Evolutionary conservation across 176 grass and related monocot genomes (phyloP).

Genomic region (Urochloa ruziziensis): DNA sequence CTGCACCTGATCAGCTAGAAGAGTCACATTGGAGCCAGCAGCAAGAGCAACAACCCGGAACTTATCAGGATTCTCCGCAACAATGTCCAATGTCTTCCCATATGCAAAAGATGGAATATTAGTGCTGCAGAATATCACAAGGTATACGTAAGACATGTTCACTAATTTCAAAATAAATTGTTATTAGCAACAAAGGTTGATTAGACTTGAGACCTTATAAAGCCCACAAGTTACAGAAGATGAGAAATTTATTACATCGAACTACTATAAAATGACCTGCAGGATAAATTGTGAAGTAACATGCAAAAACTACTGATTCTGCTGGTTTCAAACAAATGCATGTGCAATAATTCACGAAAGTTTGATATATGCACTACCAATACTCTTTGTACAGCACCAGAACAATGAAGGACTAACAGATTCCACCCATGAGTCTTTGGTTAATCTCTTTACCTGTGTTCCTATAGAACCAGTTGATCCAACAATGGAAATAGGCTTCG

Average conservation of each 20-base stretch:
- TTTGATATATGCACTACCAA: background rate
- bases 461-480: conserved; percentile 96
- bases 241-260: background rate
- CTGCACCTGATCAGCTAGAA: conserved; percentile 94
- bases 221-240: background rate
- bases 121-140: conserved; percentile 1
- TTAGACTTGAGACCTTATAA: background rate
- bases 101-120: conserved; percentile 26
- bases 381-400: background rate
- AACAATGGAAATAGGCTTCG: conserved; percentile 89
- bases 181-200: background rate
- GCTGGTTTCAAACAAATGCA: background rate
- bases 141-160: background rate
- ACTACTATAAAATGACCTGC: background rate
- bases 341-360: background rate
- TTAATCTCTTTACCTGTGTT: conserved; percentile 66
- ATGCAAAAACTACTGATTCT: background rate
- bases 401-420: background rate
- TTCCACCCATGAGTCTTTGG: background rate
- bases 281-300: background rate
- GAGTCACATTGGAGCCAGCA: conserved; percentile 93
- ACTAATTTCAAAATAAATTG: background rate
- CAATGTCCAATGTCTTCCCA: conserved; percentile 82
- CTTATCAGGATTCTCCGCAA: conserved; percentile 92
- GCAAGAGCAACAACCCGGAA: conserved; percentile 95